These are phyloP conservation scores for Cystobasidium sp. DNA, from an alignment of 1,284 basidiomycete species.

Conservation along the genomic window DNA sequence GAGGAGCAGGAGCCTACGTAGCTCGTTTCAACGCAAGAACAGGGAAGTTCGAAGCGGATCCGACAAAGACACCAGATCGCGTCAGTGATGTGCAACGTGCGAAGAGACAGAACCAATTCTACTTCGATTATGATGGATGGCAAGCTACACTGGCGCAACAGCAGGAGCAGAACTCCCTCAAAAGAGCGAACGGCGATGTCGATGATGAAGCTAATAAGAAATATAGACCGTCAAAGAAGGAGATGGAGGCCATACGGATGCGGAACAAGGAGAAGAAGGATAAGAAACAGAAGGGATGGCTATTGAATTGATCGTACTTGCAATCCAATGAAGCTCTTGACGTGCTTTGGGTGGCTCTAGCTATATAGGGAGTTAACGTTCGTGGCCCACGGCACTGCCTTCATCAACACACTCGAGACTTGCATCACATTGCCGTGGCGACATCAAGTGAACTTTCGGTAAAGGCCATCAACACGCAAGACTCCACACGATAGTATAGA, in stretches of 20 bases:
- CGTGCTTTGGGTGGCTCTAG: no score
- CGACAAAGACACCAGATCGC: constrained; percentile 49
- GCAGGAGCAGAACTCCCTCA: constrained; percentile 25
- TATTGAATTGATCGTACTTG: constrained; percentile 12
- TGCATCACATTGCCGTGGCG: no score
- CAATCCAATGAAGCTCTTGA: background rate
- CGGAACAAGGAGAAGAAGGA: constrained; percentile 44
- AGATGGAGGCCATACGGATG: constrained; percentile 36
- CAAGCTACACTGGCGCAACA: constrained; percentile 35
- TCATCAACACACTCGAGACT: no score
- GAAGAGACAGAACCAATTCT: constrained; percentile 51
- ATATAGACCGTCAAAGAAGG: constrained; percentile 27
- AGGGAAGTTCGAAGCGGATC: constrained; percentile 51
- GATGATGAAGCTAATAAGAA: constrained; percentile 22
- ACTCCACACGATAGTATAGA: no score
- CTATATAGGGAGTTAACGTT: no score
- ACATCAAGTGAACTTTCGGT: no score
- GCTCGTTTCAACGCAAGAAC: constrained; percentile 52
- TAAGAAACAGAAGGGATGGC: constrained; percentile 42
- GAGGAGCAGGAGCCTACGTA: constrained; percentile 25
- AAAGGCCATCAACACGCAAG: no score
- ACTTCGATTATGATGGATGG: constrained; percentile 45
- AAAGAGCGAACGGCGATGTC: constrained; percentile 21
- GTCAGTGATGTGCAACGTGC: constrained; percentile 49
- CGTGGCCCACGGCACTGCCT: no score